Base-by-base conservation (phyloP, 495 filamentous ascomycete genomes). In the Penicillium robsamsonii region DNA sequence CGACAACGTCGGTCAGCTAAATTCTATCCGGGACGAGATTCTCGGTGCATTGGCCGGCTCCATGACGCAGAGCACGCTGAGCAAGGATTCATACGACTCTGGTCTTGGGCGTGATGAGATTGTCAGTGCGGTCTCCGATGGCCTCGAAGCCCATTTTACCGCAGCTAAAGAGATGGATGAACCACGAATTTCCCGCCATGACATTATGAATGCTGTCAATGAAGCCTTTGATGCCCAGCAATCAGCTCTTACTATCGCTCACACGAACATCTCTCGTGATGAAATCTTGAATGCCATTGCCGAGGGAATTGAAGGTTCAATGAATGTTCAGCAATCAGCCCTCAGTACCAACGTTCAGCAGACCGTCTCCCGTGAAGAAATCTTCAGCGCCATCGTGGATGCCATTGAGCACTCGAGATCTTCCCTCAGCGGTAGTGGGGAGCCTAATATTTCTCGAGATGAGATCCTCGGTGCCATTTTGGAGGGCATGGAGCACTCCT, bases 191-290 rank as follows among this genome's bases (percentile, higher is more conserved):
- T 73, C 75, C 0, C 70, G 75, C 17, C 73, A 79, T 4, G 77
- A 79, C 57, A 73, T 87, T 18, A 49, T 82, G 18, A 78, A 80
- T 52, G 82, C 78, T 29, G 70, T 86, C 30, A 82, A 77, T 46
- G 82, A 85, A 57, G 81, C 78, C 1, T 77, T 87, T 29, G 59
- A 69, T 25, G 61, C 65, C 52, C 81, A 76, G 59, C 73, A 78
- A n/a, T 73, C 74, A 13, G 68, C 67, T 33, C 47, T 72, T n/a
- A 62, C 27, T 7, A n/a, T 37, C 44, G 27, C 58, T 5, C 64
- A 70, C 15, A 50, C 69, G 4, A 67, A 70, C 17, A 63, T 82
- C 17, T 72, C 75, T 0, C 71, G 76, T 7, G 76, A 82, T 4
- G 77, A 80, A 40, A 76, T 87, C 11, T 40, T 83, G 17, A 76